phyloP scores from a whole-genome alignment of 1,284 basidiomycete species.

The Rhodotorula mucilaginosa region DNA sequence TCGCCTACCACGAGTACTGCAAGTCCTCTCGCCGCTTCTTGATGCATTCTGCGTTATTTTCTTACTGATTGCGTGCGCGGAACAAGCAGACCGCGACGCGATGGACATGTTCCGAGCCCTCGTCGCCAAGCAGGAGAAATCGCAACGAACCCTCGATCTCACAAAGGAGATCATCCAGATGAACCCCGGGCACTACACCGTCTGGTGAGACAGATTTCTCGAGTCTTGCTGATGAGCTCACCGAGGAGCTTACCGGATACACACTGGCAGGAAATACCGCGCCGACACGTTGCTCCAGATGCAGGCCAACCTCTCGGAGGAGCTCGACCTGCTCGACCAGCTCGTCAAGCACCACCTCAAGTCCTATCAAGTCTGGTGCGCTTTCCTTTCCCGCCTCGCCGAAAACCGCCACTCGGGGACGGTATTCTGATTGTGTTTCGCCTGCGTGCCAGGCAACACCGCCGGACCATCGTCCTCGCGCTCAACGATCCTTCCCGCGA shows the following conservation, averaged over 20 bases:
- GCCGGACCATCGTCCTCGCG: slow-evolving; percentile 66
- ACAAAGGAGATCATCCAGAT: slow-evolving; percentile 79
- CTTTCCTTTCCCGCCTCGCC: too few relatives aligned
- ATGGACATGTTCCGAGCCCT: slow-evolving; percentile 87
- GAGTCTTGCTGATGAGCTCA: rapidly evolving
- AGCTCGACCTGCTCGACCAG: slow-evolving; percentile 78
- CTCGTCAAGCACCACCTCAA: slow-evolving; percentile 78
- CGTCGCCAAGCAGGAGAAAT: slow-evolving; percentile 70
- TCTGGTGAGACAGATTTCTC: slow-evolving; percentile 61
- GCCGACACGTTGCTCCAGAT: slow-evolving; percentile 74
- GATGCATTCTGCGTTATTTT: neutral
- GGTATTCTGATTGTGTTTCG: too few relatives aligned
- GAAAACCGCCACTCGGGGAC: too few relatives aligned
- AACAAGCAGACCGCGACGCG: slow-evolving; percentile 73
- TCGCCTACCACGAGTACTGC: slow-evolving; percentile 85
- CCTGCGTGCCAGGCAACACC: slow-evolving; percentile 65
- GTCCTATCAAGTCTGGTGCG: slow-evolving; percentile 88
- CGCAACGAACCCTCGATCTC: slow-evolving; percentile 71
- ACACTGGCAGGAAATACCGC: slow-evolving; percentile 76
- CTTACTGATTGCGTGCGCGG: too few relatives aligned
- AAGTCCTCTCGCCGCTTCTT: slow-evolving; percentile 45
- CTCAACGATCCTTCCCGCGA: slow-evolving; percentile 60
- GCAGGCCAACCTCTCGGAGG: slow-evolving; percentile 63
- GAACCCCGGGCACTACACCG: slow-evolving; percentile 91
- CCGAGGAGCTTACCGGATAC: neutral